Base-by-base conservation (phyloP, 1,284 basidiomycete genomes). In the Moniliophthora roreri region DNA sequence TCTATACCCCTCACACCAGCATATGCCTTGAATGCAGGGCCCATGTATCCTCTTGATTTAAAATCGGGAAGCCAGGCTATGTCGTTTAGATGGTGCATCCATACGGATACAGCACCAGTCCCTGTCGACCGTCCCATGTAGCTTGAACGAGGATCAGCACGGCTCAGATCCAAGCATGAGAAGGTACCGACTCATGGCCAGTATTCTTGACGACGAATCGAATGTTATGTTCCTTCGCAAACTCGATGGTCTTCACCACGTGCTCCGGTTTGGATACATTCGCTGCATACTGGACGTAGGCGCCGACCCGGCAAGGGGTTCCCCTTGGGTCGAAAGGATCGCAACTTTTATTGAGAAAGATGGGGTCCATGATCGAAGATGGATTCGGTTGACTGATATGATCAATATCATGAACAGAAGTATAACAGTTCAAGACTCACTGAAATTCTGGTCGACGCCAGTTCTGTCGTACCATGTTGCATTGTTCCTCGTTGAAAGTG, bases 141-240 rank as follows among this genome's bases (percentile, higher is more conserved):
- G 26, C 60, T 61, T 11, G 4, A 35, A 6, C 39, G 7, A 21
- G 28, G 18, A 21, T 41, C 23, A 13, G 10, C 11, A 37, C 28
- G 18, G 21, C 16, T 13, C 16, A 6, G 16, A 36, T 4, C 4
- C 8, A 4, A 36, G 21, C 47, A 39, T 7, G 24, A 18, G 20
- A 21, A 37, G 21, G 26, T 5, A 57, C 58, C 2, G 39, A 62
- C 56, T 65, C 64, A 50, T 65, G 64, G 9, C 64, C 64, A 2
- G 64, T 63, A 44, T 63, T 63, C 18, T 55, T 56, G 10, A 64
- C 52, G 7, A 64, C 60, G 35, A 66, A 60, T 3, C 63, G 58
- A 18, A 66, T 56, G 39, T 64, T 62, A 34, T 63, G 53, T 28
- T 53, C 49, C 23, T 58, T 55, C 6, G 54, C 59, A 42, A 66